Base-by-base conservation (phyloP, 495 filamentous ascomycete species). In the Umbilicaria muhlenbergii region DNA sequence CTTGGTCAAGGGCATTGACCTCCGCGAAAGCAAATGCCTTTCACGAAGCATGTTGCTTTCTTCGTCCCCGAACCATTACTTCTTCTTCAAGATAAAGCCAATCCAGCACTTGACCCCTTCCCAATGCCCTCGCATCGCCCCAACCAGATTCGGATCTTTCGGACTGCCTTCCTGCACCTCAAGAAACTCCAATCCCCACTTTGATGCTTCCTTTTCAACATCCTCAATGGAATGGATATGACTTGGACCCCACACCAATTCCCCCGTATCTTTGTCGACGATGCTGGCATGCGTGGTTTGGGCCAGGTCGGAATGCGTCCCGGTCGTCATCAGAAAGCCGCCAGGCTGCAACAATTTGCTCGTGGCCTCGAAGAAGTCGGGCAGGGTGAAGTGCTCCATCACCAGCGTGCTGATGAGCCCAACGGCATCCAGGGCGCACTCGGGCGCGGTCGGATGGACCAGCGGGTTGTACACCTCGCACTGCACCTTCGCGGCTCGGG, bases 301-400 rank as follows among this genome's bases (percentile, higher is more conserved):
- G 3, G 79, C 80, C 78, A 83, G 83, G 13, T 80, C 71, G 6
- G 67, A 60, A 52, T 85, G 81, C 81, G 85, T 85, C 54, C 83
- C 84, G 3, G 80, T 84, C 5, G 84, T 45, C 32, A 83, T 60
- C 6, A 80, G 51, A 48, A 71, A 63, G 5, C 71, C 75, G 0
- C 72, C 73, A 1, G 61, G 50, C 18, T 41, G 56, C 39, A 81
- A 54, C 13, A 81, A 58, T 15, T 51, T 46, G 11, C 64, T 50
- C 0, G 72, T 64, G 1, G 65, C 64, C 17, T 48, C 42, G 55
- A 85, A 86, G 58, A 79, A 83, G 11, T 35, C 49, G 10, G 52
- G 34, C 1, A 80, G 55, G 0, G 78, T 74, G 15, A 83, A 60
- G 51, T 84, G 81, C 55, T 86, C 81, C 10, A 83, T 42, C 0